Evolutionary conservation across 768 basidiomycete species (phyloP).

Genomic region (Leccinum obscurum): DNA sequence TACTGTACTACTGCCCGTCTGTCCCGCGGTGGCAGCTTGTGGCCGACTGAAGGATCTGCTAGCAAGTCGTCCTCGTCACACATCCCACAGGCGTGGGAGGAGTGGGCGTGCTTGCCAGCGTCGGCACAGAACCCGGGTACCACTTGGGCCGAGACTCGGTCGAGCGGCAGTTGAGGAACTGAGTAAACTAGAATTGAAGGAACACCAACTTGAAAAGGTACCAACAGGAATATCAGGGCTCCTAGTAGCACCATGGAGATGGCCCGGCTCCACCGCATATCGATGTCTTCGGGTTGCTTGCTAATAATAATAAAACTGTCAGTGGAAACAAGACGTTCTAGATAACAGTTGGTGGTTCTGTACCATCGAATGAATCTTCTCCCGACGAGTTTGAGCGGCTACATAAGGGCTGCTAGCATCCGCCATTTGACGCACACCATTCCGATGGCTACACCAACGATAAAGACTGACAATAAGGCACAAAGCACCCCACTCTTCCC

Average conservation of each 20-base stretch:
- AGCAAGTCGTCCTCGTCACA: slow-evolving; percentile 16
- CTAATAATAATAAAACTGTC: too few species aligned
- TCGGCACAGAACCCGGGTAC: slow-evolving; percentile 27
- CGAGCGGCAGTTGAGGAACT: slow-evolving; percentile 62
- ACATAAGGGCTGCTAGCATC: slow-evolving; percentile 50
- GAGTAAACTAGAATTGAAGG: slow-evolving; percentile 77
- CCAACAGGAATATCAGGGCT: slow-evolving; percentile 63
- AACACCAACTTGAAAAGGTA: slow-evolving; percentile 92
- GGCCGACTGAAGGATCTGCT: not conserved
- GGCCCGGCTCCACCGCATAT: slow-evolving; percentile 37
- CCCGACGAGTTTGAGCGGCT: slow-evolving; percentile 35
- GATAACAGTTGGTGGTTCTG: too few species aligned
- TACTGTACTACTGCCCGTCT: too few species aligned
- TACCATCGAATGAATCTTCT: slow-evolving; percentile 19
- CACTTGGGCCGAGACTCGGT: slow-evolving; percentile 9
- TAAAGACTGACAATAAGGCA: slow-evolving; percentile 51
- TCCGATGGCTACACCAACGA: slow-evolving; percentile 63
- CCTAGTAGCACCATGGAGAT: slow-evolving; percentile 57
- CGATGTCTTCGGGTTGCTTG: slow-evolving; percentile 4
- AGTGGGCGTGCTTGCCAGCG: slow-evolving; percentile 25
- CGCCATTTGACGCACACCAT: slow-evolving; percentile 63
- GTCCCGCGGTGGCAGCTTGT: not conserved
- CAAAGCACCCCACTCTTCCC: slow-evolving; percentile 40
- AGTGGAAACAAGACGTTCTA: too few species aligned
- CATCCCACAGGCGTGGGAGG: slow-evolving; percentile 22